A percentile compares a stretch with the other conserved stretches of the same genome.
Evolutionary conservation across 2,329 filamentous ascomycete genomes (phyloP).

Genomic region (Curvularia sp.): DNA sequence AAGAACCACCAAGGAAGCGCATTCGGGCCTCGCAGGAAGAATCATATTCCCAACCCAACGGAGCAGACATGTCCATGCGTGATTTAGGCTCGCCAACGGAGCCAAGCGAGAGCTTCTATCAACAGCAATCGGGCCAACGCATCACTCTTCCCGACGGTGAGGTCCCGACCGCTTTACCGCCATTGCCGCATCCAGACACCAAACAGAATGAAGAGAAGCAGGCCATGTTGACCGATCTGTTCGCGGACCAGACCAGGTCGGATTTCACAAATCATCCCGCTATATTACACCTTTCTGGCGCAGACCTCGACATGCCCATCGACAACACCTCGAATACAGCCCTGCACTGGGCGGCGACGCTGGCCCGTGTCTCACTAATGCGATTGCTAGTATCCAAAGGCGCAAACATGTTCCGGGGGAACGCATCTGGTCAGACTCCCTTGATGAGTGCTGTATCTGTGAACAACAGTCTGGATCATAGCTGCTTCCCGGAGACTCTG

Average conservation of each 20-base stretch:
- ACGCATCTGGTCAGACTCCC: conserved; percentile 87
- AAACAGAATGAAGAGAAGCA: conserved; percentile 80
- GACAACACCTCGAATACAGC: conserved; percentile 89
- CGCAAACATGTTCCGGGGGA: conserved; percentile 86
- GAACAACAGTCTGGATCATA: conserved; percentile 91
- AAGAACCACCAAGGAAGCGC: conserved; percentile 84
- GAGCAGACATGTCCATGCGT: conserved; percentile 65
- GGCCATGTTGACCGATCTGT: conserved; percentile 77
- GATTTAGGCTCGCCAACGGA: conserved; percentile 73
- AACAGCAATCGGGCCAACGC: conserved; percentile 56
- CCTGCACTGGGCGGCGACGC: conserved; percentile 93
- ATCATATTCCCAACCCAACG: conserved; percentile 52
- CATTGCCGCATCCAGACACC: conserved; percentile 65
- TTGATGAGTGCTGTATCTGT: conserved; percentile 92
- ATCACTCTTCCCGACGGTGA: conserved; percentile 59
- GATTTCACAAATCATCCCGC: conserved; percentile 79
- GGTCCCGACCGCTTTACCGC: conserved; percentile 67
- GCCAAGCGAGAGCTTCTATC: conserved; percentile 75
- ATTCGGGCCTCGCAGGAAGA: conserved; percentile 59
- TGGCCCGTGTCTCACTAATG: conserved; percentile 83
- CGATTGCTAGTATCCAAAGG: conserved; percentile 82
- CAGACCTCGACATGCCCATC: conserved; percentile 90
- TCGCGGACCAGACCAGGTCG: conserved; percentile 64
- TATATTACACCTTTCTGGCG: conserved; percentile 74
- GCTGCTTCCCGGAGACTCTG: conserved; percentile 87